Evolutionary conservation across 176 grass and related monocot genomes (phyloP), one percentile per base, ranked within the genome.

Genomic region (Zoysia japonica): DNA sequence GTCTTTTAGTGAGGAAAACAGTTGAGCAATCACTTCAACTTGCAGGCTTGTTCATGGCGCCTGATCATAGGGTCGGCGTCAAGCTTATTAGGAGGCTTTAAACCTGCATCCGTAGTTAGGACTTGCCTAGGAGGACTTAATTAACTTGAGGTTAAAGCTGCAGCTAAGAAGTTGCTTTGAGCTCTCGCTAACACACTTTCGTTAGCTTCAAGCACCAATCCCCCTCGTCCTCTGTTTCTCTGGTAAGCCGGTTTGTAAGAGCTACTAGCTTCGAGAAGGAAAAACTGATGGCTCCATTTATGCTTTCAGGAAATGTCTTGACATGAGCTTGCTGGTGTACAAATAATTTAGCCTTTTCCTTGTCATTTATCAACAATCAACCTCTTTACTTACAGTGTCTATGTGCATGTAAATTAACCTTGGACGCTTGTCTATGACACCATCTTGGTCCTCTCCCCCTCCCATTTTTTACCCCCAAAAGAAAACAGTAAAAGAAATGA

Each of bases 361-460:
- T 39, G 17, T 63, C 5, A 56, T 40, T 80, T 74, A 74, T 67
- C 60, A n/a, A 51, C 66, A 77, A 81, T 50, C 71, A 81, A 89
- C 51, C 57, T 36, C 77, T 81, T 81, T 85, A 89, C 87, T 81
- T 85, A 89, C 87, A 89, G 47, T 66, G 71, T 78, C 28, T 28
- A 5, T 64, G 43, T 64, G 55, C 62, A 54, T 84, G 68, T 83
- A 76, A 77, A 76, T 81, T 85, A 85, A 81, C 86, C 71, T 71
- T 89, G 72, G 16, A 59, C 85, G 66, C 56, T 70, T 20, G 55
- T 68, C 78, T 76, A 82, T 40, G 78, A 64, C 81, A 88, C 63
- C 28, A 78, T 41, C 65, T 41, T 47, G 63, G 54, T 84, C 63
- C 20, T 88, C 70, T 76, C 65, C 64, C 36, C 49, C 57, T 51